Conservation (phyloP, 306 rosid genomes). For the Fragaria vesca region DNA sequence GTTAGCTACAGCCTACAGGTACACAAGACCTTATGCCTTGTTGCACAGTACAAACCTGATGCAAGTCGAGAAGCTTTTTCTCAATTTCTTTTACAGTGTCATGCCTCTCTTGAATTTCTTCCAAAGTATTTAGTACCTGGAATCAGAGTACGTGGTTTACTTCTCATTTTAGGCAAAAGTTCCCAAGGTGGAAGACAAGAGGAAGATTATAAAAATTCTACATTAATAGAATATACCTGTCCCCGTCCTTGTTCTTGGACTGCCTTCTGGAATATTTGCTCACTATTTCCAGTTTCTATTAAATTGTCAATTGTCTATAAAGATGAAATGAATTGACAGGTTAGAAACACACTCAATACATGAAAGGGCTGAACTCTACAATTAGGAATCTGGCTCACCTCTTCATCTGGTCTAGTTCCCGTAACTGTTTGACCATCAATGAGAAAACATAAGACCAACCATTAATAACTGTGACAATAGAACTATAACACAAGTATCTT, state of each 20-base stretch:
- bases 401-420: slow-evolving; percentile 91
- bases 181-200: slow-evolving; percentile 2
- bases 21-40: background rate
- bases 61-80: slow-evolving; percentile 90
- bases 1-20: slow-evolving; percentile 10
- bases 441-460: slow-evolving; percentile 32
- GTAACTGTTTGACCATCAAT: slow-evolving; percentile 59
- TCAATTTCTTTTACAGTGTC: slow-evolving; percentile 90
- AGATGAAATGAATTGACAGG: slow-evolving; percentile 24
- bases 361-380: slow-evolving; percentile 15
- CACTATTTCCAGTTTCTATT: slow-evolving; percentile 97
- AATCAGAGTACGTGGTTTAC: slow-evolving; percentile 5
- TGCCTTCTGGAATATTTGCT: slow-evolving; percentile 90
- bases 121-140: slow-evolving; percentile 79
- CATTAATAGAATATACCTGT: slow-evolving; percentile 53
- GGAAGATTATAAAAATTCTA: background rate
- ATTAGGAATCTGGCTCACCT: slow-evolving; percentile 53
- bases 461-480: background rate
- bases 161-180: background rate
- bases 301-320: slow-evolving; percentile 79
- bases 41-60: slow-evolving; percentile 58
- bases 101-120: slow-evolving; percentile 97
- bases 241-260: slow-evolving; percentile 87
- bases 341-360: slow-evolving; percentile 29
- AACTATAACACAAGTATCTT: slow-evolving; percentile 9